Evolutionary conservation across 2,329 filamentous ascomycete genomes (phyloP).

Genomic region (Cladorrhinum sp.): DNA sequence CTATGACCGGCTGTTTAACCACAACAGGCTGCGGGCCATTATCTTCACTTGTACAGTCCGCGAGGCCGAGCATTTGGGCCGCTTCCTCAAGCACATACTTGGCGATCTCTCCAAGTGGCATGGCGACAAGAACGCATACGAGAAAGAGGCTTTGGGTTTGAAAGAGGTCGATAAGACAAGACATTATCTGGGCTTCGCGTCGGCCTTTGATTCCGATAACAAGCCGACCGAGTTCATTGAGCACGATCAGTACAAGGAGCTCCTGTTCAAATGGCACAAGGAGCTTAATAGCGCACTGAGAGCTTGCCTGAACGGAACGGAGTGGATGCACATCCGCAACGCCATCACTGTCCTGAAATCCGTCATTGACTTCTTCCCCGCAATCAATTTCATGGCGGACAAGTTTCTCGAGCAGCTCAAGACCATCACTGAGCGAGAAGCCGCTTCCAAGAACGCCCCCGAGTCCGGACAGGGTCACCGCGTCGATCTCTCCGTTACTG

Average conservation of each 20-base stretch:
- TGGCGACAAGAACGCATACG: slow-evolving; percentile 68
- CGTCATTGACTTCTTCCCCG: slow-evolving; percentile 79
- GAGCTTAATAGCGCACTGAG: slow-evolving; percentile 77
- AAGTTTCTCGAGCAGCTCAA: slow-evolving; percentile 62
- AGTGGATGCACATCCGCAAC: slow-evolving; percentile 98
- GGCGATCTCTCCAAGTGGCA: slow-evolving; percentile 84
- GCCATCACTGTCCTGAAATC: slow-evolving; percentile 85
- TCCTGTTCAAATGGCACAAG: slow-evolving; percentile 88
- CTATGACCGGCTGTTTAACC: slow-evolving; percentile 78
- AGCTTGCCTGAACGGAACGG: slow-evolving; percentile 72
- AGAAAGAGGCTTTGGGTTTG: slow-evolving; percentile 72
- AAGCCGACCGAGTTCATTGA: slow-evolving; percentile 71
- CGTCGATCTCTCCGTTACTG: slow-evolving; percentile 72
- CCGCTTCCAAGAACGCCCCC: slow-evolving; percentile 44
- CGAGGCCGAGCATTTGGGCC: slow-evolving; percentile 89
- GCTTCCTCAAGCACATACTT: slow-evolving; percentile 80
- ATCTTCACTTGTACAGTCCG: slow-evolving; percentile 88
- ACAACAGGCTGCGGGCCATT: slow-evolving; percentile 74
- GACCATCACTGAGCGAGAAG: slow-evolving; percentile 62
- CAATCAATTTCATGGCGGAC: slow-evolving; percentile 81
- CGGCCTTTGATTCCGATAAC: slow-evolving; percentile 65
- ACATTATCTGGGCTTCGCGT: slow-evolving; percentile 73
- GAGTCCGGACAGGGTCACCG: slow-evolving; percentile 53
- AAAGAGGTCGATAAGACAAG: slow-evolving; percentile 42
- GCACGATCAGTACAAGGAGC: slow-evolving; percentile 79